Conservation (phyloP, 371 early-diverging fungal genomes). For the Funneliformis caledonium region DNA sequence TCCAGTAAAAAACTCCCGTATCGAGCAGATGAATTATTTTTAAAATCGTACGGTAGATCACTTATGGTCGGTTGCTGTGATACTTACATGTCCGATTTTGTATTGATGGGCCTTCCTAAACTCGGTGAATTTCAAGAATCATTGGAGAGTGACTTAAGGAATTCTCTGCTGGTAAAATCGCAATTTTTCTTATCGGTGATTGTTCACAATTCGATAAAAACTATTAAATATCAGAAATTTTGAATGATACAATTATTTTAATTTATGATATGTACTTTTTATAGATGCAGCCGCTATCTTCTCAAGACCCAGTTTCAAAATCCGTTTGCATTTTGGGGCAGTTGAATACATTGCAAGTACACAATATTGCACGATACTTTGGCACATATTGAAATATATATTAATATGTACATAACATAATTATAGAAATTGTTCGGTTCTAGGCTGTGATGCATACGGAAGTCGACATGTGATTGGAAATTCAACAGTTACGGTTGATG, state of each 20-base stretch:
- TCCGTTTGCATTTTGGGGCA: conserved; percentile 26
- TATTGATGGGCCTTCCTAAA: conserved; percentile 63
- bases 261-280: neutral
- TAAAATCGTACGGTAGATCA: conserved; percentile 70
- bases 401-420: neutral
- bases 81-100: conserved; percentile 65
- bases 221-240: too few species aligned
- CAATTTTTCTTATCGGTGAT: too few species aligned
- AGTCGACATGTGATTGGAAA: neutral
- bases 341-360: conserved; percentile 11
- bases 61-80: conserved; percentile 65
- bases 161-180: conserved; percentile 51
- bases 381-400: neutral
- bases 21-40: conserved; percentile 58
- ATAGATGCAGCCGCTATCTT: conserved; percentile 28
- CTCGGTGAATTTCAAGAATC: conserved; percentile 52
- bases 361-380: neutral
- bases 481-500: neutral
- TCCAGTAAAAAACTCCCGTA: conserved; percentile 38
- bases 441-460: conserved; percentile 9
- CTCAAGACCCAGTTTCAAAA: conserved; percentile 8
- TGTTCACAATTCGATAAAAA: too few species aligned
- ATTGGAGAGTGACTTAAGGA: conserved; percentile 59
- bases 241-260: neutral
- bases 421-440: conserved; percentile 2